Evolutionary conservation across 179 eudicot genomes (phyloP), one percentile per base, ranked within the genome.

Genomic region (Carnegiea gigantea): DNA sequence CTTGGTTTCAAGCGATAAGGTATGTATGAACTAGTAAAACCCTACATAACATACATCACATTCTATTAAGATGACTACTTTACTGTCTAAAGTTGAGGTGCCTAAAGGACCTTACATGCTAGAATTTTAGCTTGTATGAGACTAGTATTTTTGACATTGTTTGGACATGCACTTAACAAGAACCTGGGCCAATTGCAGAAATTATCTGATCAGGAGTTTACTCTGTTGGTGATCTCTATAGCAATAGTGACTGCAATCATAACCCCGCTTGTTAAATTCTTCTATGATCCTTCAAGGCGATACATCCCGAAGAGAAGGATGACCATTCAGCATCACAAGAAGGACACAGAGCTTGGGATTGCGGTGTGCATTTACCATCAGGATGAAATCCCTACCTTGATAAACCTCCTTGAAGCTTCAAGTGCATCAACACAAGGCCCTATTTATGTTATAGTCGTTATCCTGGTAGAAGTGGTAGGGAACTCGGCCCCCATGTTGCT

Each of bases 341-440:
- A 71, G n/a, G 92, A 84, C 0, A 72, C 87, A 3, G 95, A 90
- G 86, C 80, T 93, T 18, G 73, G 86, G 75, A 82, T 93, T 2
- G 40, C 86, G 49, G 84, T 88, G 23, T 91, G 95, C 85, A 86
- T 93, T 30, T 86, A 87, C 33, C 80, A 87, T 49, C 92, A 89
- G 62, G 90, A 91, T 33, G 87, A 79, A 30, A 82, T 90, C 26
- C 93, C 92, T 21, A 72, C 90, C n/a, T 44, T 89, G 14, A 43
- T 92, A 14, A 89, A 91, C 82, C 79, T 92, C 23, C 82, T 92
- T 6, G 93, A 92, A 82, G 97, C 90, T 40, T 90, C 97, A 1
- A 12, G 49, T 67, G 87, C 93, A 20, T 83, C 88, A 0, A 59
- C 81, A 38, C 71, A 80, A 17, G 80, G 81, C 84, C 97, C 91